phyloP scores from a whole-genome alignment of 2,329 filamentous ascomycete species.

The Pseudogymnoascus sp. region DNA sequence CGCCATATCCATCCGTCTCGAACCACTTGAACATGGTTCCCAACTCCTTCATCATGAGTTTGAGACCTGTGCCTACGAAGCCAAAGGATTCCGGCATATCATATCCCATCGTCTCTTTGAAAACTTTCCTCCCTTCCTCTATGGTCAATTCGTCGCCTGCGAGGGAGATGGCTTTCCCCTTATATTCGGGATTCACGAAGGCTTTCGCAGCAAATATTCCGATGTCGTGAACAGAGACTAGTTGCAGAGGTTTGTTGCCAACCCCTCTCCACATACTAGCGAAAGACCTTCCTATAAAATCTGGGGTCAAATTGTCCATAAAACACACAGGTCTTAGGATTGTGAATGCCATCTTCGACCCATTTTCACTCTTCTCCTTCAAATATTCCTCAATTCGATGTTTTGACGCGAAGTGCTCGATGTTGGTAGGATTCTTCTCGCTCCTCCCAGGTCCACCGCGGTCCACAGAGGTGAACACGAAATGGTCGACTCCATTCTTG shows the following conservation, averaged over 20 bases:
- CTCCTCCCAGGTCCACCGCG: slow-evolving; percentile 44
- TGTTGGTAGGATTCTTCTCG: slow-evolving; percentile 37
- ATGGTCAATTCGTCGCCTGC: slow-evolving; percentile 35
- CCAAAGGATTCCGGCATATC: slow-evolving; percentile 26
- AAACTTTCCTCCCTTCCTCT: slow-evolving; percentile 26
- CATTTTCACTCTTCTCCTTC: slow-evolving; percentile 33
- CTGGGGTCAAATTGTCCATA: slow-evolving; percentile 37
- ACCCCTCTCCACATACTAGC: slow-evolving; percentile 26
- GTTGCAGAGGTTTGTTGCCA: slow-evolving; percentile 29
- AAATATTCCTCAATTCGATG: slow-evolving; percentile 47
- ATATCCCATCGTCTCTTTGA: slow-evolving; percentile 26
- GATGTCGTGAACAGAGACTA: slow-evolving; percentile 32
- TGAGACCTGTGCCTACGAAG: slow-evolving; percentile 23
- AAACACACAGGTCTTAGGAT: slow-evolving; percentile 48
- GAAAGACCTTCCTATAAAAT: slow-evolving; percentile 29
- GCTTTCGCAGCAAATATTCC: slow-evolving; percentile 33
- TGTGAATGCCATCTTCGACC: slow-evolving; percentile 39
- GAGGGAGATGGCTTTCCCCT: slow-evolving; percentile 28
- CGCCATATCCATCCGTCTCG: slow-evolving; percentile 29
- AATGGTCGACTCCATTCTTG: slow-evolving; percentile 45
- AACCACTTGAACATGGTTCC: slow-evolving; percentile 34
- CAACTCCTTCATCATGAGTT: slow-evolving; percentile 27
- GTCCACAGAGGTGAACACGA: slow-evolving; percentile 57
- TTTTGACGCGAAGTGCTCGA: slow-evolving; percentile 48
- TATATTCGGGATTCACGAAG: slow-evolving; percentile 28